Conservation (phyloP, 179 eudicot species). For the Carnegiea gigantea region DNA sequence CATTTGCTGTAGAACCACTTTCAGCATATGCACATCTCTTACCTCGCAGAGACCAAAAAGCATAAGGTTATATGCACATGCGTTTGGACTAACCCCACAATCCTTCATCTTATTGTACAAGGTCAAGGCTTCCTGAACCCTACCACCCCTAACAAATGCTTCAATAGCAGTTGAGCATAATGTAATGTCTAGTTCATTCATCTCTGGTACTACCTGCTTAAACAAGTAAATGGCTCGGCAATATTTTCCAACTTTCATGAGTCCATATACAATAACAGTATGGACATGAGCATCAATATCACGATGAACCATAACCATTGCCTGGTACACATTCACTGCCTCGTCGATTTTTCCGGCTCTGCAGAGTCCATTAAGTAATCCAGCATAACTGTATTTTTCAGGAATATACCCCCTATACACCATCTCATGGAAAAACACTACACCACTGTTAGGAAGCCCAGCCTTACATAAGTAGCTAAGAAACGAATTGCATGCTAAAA, state of each 20-base stretch:
- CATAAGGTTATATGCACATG: slow-evolving; percentile 34
- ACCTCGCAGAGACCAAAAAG: slow-evolving; percentile 40
- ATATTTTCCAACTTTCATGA: slow-evolving; percentile 36
- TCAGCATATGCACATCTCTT: slow-evolving; percentile 33
- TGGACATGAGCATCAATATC: slow-evolving; percentile 46
- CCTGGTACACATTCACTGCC: slow-evolving; percentile 47
- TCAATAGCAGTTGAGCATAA: slow-evolving; percentile 41
- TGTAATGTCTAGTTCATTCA: slow-evolving; percentile 42
- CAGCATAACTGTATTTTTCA: slow-evolving; percentile 51
- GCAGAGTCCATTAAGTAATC: slow-evolving; percentile 41
- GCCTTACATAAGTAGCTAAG: slow-evolving; percentile 50
- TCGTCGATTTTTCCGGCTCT: slow-evolving; percentile 28
- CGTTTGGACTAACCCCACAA: slow-evolving; percentile 38
- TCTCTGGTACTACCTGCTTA: slow-evolving; percentile 30
- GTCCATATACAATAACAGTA: slow-evolving; percentile 37
- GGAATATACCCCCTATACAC: slow-evolving; percentile 35
- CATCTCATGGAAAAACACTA: slow-evolving; percentile 47
- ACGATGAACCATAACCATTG: slow-evolving; percentile 28
- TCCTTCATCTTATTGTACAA: slow-evolving; percentile 49
- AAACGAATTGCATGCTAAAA: slow-evolving; percentile 42
- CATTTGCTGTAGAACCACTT: slow-evolving; percentile 40
- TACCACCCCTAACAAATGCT: slow-evolving; percentile 42
- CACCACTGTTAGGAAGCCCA: slow-evolving; percentile 43
- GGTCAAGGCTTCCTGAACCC: slow-evolving; percentile 38
- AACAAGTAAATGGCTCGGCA: slow-evolving; percentile 39